A percentile compares a stretch with the other conserved stretches of the same genome.
Evolutionary conservation across 306 rosid genomes (phyloP).

Genomic region (Hylodesmum podocarpum): DNA sequence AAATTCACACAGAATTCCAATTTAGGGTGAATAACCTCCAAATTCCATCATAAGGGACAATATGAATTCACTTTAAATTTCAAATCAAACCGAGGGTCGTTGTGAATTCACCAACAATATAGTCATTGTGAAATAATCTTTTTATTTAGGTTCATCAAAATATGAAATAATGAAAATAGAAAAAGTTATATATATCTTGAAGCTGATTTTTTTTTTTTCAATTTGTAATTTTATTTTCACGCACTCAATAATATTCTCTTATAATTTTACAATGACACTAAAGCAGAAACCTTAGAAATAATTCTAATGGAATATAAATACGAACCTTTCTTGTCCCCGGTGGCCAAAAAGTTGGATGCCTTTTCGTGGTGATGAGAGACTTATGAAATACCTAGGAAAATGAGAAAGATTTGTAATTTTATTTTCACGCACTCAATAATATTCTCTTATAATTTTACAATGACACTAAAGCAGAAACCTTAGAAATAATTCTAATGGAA

Average conservation of each 20-base stretch:
- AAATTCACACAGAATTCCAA: too few species aligned
- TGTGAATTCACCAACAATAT: too few species aligned
- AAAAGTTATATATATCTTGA: neutral
- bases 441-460: slow-evolving; percentile 1
- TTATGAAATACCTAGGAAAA: slow-evolving; percentile 75
- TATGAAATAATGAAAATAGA: slow-evolving; percentile 16
- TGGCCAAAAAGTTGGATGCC: slow-evolving; percentile 98
- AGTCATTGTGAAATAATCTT: too few species aligned
- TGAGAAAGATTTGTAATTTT: slow-evolving; percentile 31
- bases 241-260: neutral
- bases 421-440: neutral
- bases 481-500: neutral
- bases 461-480: too few species aligned
- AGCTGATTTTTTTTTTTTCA: slow-evolving; percentile 15
- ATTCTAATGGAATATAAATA: slow-evolving; percentile 25
- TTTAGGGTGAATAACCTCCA: too few species aligned
- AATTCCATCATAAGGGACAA: too few species aligned
- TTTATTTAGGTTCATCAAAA: too few species aligned
- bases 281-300: neutral
- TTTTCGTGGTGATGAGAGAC: slow-evolving; percentile 95
- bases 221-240: neutral
- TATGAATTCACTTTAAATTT: too few species aligned
- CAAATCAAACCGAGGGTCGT: too few species aligned
- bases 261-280: slow-evolving; percentile 1
- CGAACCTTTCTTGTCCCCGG: slow-evolving; percentile 99